These are phyloP conservation scores for Pneumocystis canis DNA, from an alignment of 1,139 yeast species.

Conservation along the genomic window DNA sequence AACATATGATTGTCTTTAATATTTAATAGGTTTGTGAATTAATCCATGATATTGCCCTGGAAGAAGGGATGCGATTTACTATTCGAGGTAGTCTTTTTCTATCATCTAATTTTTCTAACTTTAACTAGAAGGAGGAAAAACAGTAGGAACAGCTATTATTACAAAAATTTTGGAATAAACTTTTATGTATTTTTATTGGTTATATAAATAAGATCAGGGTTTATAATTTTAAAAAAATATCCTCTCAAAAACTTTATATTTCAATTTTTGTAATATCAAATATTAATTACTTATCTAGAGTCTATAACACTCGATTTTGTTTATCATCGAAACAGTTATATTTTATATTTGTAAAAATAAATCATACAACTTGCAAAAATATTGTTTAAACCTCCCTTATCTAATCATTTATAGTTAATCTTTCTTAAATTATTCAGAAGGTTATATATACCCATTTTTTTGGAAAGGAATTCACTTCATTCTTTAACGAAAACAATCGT, in stretches of 20 bases:
- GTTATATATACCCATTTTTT: not conserved
- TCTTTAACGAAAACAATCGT: not conserved
- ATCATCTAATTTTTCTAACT: not conserved
- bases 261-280: not conserved
- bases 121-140: conserved; percentile 76
- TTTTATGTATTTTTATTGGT: not conserved
- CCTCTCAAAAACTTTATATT: not conserved
- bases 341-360: not conserved
- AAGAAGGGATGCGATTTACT: conserved; percentile 95
- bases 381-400: not conserved
- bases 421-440: not conserved
- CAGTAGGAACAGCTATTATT: conserved; percentile 96
- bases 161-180: conserved; percentile 72
- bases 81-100: conserved; percentile 38
- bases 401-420: not conserved
- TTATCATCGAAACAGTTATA: not conserved
- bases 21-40: conserved; percentile 43
- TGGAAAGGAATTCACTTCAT: not conserved
- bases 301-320: not conserved
- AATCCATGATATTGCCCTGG: conserved; percentile 84
- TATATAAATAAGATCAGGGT: not conserved
- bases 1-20: not conserved
- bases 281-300: not conserved
- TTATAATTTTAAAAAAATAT: not conserved
- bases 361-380: not conserved